A percentile compares a stretch with the other conserved stretches of the same genome.
Evolutionary conservation across 208 protist species (phyloP).

Genomic region (Leishmania tropica): DNA sequence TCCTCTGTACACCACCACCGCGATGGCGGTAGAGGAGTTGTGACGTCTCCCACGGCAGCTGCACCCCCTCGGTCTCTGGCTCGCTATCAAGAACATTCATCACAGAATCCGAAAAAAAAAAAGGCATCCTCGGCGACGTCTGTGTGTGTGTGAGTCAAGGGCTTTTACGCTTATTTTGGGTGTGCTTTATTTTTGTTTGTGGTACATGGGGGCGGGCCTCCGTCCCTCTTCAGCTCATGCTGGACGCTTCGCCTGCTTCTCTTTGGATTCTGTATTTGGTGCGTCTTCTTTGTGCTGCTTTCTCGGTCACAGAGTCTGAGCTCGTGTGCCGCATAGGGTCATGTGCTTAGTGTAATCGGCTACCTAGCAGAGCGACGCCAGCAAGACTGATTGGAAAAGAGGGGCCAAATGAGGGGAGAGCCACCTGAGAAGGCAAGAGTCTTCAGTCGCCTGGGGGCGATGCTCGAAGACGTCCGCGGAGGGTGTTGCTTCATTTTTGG

Average conservation of each 20-base stretch:
- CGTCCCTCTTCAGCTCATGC: background rate
- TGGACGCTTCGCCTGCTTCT: background rate
- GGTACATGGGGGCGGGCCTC: background rate
- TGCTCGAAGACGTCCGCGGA: background rate
- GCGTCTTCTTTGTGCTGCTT: background rate
- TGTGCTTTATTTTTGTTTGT: background rate
- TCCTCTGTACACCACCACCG: background rate
- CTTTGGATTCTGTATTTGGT: background rate
- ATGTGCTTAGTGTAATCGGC: background rate
- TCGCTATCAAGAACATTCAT: background rate
- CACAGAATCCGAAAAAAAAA: slow-evolving; percentile 6
- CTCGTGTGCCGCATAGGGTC: background rate
- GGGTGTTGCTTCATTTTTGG: background rate
- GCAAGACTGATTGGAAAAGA: background rate
- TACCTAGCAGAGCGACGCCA: background rate
- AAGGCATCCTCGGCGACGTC: background rate
- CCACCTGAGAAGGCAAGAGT: background rate
- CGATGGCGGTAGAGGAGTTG: background rate
- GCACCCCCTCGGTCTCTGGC: background rate
- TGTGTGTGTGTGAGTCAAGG: background rate
- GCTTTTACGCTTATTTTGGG: background rate
- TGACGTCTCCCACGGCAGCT: background rate
- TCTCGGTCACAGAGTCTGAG: background rate
- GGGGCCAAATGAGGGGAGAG: background rate
- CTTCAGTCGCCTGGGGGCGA: background rate